Base-by-base conservation (phyloP, 345 rosid genomes). In the Euphorbia tirucalli region DNA sequence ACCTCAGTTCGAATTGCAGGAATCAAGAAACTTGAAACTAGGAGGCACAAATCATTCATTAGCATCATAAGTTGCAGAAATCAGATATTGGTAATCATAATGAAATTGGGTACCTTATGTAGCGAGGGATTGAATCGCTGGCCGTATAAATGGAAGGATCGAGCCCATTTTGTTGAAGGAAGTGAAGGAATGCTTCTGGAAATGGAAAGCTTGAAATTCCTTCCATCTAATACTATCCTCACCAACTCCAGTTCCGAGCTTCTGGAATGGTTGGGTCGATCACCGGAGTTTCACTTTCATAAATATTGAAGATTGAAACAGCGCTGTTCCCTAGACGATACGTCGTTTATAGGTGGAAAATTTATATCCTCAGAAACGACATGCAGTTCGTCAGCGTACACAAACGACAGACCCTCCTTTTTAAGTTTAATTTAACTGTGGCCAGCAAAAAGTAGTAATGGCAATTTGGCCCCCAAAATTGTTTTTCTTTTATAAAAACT, bases 131-230 rank as follows among this genome's bases (percentile, higher is more conserved):
- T n/a, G 89, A 75, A 72, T 86, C 85, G 46, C 65, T 73, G 19
- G 81, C 65, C 19, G 80, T 55, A 49, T 95, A 95, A 68, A 95
- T 86, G 9, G 89, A 86, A 67, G 94, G 91, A 79, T 93, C 94
- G 61, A 93, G 58, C 28, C 83, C 89, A 73, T 91, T 91, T 31
- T 69, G 84, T 72, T 77, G 46, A 3, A 91, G 91, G 78, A 91
- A 93, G 2, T 80, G 71, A 19, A 90, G 83, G 78, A 91, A 93
- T 7, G 75, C 84, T 0, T 80, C 84, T 46, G 96, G 98, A 61
- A 91, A 71, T 52, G 87, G 85, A 46, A 86, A 68, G 60, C 77
- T 78, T 1, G 88, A 55, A 65, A 64, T 25, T 78, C 74, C 84
- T 24, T 83, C 91, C 95, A 87, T 87, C 50, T 44, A 31, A 48